Evolutionary conservation across 257 asterid genomes (phyloP).

Genomic region (Nicotiana obtusifolia): DNA sequence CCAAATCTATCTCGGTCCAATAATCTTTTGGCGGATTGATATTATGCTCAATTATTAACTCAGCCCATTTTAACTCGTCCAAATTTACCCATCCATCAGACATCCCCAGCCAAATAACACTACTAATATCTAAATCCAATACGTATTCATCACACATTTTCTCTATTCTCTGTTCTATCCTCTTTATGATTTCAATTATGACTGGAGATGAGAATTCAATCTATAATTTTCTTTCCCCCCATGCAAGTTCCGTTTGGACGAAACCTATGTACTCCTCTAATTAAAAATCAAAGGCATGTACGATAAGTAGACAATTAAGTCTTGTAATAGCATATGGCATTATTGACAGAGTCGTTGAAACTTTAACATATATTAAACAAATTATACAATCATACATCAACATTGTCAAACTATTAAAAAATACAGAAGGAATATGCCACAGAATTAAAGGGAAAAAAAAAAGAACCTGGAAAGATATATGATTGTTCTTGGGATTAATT

Average conservation of each 20-base stretch:
- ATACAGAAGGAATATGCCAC: too few relatives aligned
- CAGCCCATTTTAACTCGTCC: too few relatives aligned
- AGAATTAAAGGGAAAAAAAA: neutral
- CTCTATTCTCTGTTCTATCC: neutral
- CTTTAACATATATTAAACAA: neutral
- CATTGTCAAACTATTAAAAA: neutral
- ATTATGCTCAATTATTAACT: too few relatives aligned
- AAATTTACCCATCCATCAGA: too few relatives aligned
- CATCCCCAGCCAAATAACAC: neutral
- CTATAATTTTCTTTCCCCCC: neutral
- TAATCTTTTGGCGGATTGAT: too few relatives aligned
- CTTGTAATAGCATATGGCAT: neutral
- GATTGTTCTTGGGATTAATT: constrained; percentile 87
- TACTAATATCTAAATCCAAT: neutral
- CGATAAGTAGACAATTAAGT: neutral
- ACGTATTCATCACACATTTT: neutral
- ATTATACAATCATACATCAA: neutral
- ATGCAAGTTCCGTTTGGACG: neutral
- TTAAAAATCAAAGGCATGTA: neutral
- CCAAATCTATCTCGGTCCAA: too few relatives aligned
- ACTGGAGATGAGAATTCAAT: neutral
- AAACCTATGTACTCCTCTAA: too few relatives aligned
- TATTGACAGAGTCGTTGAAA: neutral
- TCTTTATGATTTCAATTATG: neutral
- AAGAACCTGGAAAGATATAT: constrained; percentile 85